Percentiles rank a stretch among this genome's conserved stretches.
Conservation (phyloP, 2,329 filamentous ascomycete species). For the Pseudogymnoascus sp. region DNA sequence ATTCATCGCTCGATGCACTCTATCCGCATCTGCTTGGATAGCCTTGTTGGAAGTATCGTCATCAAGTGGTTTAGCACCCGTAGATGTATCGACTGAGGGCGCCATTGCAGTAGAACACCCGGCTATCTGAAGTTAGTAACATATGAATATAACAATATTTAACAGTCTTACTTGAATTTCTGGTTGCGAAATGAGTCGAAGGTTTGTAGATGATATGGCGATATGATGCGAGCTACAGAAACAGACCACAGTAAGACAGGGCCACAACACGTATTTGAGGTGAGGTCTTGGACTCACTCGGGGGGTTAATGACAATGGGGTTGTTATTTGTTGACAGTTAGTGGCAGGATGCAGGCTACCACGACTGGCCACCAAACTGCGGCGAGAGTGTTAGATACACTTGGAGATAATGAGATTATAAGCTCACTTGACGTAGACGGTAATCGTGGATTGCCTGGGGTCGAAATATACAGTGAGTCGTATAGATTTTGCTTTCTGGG, state of each 20-base stretch:
- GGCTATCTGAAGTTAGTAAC: background rate
- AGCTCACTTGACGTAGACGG: background rate
- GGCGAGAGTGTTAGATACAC: too few relatives aligned
- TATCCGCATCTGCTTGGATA: background rate
- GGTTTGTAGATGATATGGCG: background rate
- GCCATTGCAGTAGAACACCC: background rate
- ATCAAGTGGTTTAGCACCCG: background rate
- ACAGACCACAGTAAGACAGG: too few relatives aligned
- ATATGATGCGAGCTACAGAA: background rate
- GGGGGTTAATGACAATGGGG: background rate
- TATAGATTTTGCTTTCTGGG: background rate
- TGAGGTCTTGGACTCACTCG: background rate
- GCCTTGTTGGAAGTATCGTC: background rate
- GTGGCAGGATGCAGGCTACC: background rate
- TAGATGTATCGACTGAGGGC: background rate
- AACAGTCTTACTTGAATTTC: background rate
- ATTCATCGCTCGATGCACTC: background rate
- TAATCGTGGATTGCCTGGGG: too few relatives aligned
- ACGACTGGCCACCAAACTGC: too few relatives aligned
- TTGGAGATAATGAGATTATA: background rate
- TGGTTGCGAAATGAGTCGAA: background rate
- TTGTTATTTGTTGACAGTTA: background rate
- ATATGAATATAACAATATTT: too few relatives aligned
- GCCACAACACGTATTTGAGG: too few relatives aligned
- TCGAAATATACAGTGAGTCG: background rate